Evolutionary conservation across 306 rosid genomes (phyloP).

Genomic region (Nissolia schottii): DNA sequence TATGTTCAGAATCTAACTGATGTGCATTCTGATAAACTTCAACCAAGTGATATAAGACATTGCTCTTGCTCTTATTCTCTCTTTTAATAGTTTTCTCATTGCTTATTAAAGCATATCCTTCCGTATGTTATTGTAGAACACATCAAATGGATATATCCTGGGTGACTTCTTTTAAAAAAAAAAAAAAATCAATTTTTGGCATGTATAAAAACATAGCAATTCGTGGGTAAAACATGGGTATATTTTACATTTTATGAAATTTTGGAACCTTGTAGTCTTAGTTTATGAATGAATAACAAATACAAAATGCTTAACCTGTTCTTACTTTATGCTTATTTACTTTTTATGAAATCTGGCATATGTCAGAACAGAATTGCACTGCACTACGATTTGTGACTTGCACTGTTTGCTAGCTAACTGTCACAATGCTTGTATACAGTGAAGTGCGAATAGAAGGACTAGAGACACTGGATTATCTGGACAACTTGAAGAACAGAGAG

Average conservation of each 20-base stretch:
- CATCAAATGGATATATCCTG: background rate
- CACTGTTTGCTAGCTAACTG: constrained; percentile 15
- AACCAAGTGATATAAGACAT: background rate
- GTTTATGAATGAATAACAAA: background rate
- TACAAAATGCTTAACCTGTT: background rate
- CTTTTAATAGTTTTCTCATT: background rate
- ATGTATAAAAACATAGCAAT: background rate
- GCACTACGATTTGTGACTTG: background rate
- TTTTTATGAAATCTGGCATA: background rate
- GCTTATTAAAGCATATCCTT: background rate
- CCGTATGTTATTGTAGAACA: background rate
- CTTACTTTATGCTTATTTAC: background rate
- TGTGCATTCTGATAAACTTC: background rate
- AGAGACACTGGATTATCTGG: constrained; percentile 82
- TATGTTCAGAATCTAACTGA: background rate
- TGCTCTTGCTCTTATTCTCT: background rate
- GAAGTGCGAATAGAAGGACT: constrained; percentile 85
- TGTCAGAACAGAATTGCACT: background rate
- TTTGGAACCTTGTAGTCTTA: background rate
- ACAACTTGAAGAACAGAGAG: constrained; percentile 62
- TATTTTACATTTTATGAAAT: background rate
- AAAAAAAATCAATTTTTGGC: background rate
- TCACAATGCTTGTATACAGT: constrained; percentile 28
- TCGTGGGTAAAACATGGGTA: background rate
- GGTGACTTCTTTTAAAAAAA: background rate